Conservation (phyloP, 495 filamentous ascomycete genomes). For the Aspergillus panamensis region DNA sequence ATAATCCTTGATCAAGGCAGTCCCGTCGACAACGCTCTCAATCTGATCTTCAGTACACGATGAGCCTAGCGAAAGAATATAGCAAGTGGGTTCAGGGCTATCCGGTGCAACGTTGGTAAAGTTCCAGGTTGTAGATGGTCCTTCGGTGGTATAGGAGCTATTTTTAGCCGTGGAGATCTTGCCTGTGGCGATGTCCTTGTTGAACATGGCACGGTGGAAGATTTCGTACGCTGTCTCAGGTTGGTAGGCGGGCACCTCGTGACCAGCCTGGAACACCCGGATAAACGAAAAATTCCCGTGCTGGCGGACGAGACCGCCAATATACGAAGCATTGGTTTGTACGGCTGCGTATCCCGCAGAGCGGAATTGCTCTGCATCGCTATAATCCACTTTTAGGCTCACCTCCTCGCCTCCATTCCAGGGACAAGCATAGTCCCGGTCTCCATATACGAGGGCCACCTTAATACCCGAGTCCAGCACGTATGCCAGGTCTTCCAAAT, state of each 20-base stretch:
- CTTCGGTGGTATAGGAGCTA: slow-evolving; percentile 45
- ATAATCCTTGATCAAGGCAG: slow-evolving; percentile 48
- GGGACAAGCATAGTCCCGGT: slow-evolving; percentile 58
- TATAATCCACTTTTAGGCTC: slow-evolving; percentile 39
- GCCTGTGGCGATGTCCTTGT: slow-evolving; percentile 56
- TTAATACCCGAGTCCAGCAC: slow-evolving; percentile 56
- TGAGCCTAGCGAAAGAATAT: slow-evolving; percentile 36
- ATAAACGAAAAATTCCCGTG: slow-evolving; percentile 57
- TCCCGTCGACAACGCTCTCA: slow-evolving; percentile 41
- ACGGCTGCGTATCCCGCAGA: slow-evolving; percentile 50
- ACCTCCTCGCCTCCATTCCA: slow-evolving; percentile 48
- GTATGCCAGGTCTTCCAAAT: slow-evolving; percentile 50
- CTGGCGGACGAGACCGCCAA: slow-evolving; percentile 54
- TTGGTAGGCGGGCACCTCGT: slow-evolving; percentile 59
- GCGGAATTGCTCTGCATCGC: slow-evolving; percentile 39
- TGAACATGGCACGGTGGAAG: slow-evolving; percentile 52
- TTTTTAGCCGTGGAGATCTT: slow-evolving; percentile 35
- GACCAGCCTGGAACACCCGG: slow-evolving; percentile 57
- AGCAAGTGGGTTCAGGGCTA: slow-evolving; percentile 43
- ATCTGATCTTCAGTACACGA: slow-evolving; percentile 50
- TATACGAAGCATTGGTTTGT: slow-evolving; percentile 41
- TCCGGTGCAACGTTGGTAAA: slow-evolving; percentile 45
- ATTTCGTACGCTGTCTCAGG: slow-evolving; percentile 53
- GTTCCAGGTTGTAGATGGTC: slow-evolving; percentile 49
- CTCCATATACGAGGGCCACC: slow-evolving; percentile 67